phyloP scores from a whole-genome alignment of 1,284 basidiomycete genomes.

The Cryptococcus jaspeensis region DNA sequence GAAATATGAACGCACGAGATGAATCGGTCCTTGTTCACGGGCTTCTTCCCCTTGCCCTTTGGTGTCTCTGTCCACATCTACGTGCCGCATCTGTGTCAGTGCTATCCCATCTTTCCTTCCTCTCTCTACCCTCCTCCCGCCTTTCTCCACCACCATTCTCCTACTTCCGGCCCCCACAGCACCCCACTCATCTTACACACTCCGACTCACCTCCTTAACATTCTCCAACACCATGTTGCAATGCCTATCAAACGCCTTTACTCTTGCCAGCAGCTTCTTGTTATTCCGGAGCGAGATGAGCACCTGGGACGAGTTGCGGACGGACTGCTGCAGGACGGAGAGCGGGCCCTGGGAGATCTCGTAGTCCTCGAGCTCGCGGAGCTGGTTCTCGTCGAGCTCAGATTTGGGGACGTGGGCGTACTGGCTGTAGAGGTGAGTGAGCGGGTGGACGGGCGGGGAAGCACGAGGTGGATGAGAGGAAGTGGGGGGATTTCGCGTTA shows the following conservation, averaged over 20 bases:
- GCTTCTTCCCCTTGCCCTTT: constrained; percentile 97
- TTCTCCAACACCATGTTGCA: constrained; percentile 99
- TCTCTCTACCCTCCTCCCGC: not conserved
- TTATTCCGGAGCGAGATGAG: constrained; percentile 97
- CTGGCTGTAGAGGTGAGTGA: constrained; percentile 63
- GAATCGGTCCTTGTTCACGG: constrained; percentile 98
- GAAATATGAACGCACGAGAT: constrained; percentile 81
- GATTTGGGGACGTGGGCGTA: constrained; percentile 96
- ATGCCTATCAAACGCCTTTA: constrained; percentile 99
- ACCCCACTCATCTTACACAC: not conserved
- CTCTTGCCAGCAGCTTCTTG: constrained; percentile 94
- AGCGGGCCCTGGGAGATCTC: constrained; percentile 96
- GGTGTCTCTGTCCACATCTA: constrained; percentile 99
- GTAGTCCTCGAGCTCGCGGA: constrained; percentile 92
- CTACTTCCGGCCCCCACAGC: not conserved
- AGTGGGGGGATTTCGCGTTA: too few relatives aligned
- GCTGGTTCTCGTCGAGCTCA: constrained; percentile 94
- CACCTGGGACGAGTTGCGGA: constrained; percentile 96
- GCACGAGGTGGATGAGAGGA: too few relatives aligned
- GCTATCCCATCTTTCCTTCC: not conserved
- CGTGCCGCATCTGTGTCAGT: too few relatives aligned
- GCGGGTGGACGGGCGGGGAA: too few relatives aligned
- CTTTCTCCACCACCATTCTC: not conserved
- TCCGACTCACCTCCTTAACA: constrained; percentile 77
- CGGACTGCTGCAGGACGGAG: constrained; percentile 96